Evolutionary conservation across 306 rosid species (phyloP), one percentile per base, ranked within the genome.

Genomic region (Medicago lupulina): DNA sequence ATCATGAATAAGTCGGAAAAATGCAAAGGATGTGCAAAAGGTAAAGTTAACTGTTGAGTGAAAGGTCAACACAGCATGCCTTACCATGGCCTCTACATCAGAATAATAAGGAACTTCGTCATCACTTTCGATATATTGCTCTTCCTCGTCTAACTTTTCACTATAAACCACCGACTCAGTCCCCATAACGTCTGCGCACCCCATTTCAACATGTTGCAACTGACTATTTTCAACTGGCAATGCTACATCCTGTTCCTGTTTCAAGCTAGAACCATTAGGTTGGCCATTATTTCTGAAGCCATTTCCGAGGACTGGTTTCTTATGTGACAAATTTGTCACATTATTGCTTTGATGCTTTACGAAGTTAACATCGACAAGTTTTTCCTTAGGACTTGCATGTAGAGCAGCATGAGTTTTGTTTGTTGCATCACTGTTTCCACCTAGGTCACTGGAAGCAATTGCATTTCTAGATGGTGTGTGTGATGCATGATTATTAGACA

Each of bases 61-160:
- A 54, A 76, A 71, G 60, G 61, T 66, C 17, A 55, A 74, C 43
- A 63, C 11, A 49, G 47, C 17, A 73, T 14, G 71, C 50, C 76
- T 82, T 85, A 96, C 99, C 99, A 96, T 87, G 60, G 98, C 98
- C 85, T 96, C 99, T 68, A 96, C 61, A 58, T 96, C 99, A 14
- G 99, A 96, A 87, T 83, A 96, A 79, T 83, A 82, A 65, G 99
- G 98, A 57, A 92, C 79, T 70, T 92, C 98, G 25, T 89, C 92
- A 65, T 89, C 98, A 28, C 96, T 92, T 72, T 89, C 90, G 15
- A 87, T 50, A 70, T 70, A 71, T 73, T 77, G 46, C 54, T 80
- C 90, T 34, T 88, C 94, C 50, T 83, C 92, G 40, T 89, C 88
- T 66, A 81, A 67, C 25, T 73, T 77, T 61, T 70, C 76, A 57